Base-by-base conservation (phyloP, 2,329 filamentous ascomycete genomes). In the Colletotrichum salicis region DNA sequence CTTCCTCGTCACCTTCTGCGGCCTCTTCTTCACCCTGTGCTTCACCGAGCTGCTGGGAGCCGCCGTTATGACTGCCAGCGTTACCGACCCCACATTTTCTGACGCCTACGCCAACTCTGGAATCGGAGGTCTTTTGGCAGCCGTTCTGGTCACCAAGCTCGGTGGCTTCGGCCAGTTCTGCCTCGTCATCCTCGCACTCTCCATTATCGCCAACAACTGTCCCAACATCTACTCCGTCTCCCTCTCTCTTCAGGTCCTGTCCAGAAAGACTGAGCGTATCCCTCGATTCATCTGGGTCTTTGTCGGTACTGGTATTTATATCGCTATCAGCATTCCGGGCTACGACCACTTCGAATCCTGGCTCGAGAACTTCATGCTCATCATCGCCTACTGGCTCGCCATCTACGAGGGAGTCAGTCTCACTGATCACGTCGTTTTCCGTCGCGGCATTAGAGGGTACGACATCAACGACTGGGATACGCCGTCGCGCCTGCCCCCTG, bases 21-120 rank as follows among this genome's bases (percentile, higher is more conserved):
- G 94, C 11, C 85, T 96, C 15, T 88, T 93, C 74, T 82, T 93
- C 74, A 91, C 93, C 1, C 87, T 96, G 1, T 84, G 93, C 72
- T 95, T 96, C 82, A 92, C 90, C 2, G 87, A 94, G 81, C 89
- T 94, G 78, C 87, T 95, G 3, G 93, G 92, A 29, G 89, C 92
- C 3, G 92, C 92, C 13, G 80, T 95, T 76, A 90, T 89, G 79
- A 92, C 91, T 13, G 91, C 92, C 10, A 79, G 87, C 61, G 66
- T 70, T 22, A 45, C 52, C 76, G 87, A 92, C 75, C 80, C 78
- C 54, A 92, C 78, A 75, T 92, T 92, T 80, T 63, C 77, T 0
- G 78, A 83, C 2, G 88, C 90, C 13, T 76, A 76, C 62, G 51
- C 64, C 4, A 54, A 48, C 74, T 24, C 70, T 1, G 86, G 87